phyloP scores from a whole-genome alignment of 768 basidiomycete species.

The Collybia mongolica region DNA sequence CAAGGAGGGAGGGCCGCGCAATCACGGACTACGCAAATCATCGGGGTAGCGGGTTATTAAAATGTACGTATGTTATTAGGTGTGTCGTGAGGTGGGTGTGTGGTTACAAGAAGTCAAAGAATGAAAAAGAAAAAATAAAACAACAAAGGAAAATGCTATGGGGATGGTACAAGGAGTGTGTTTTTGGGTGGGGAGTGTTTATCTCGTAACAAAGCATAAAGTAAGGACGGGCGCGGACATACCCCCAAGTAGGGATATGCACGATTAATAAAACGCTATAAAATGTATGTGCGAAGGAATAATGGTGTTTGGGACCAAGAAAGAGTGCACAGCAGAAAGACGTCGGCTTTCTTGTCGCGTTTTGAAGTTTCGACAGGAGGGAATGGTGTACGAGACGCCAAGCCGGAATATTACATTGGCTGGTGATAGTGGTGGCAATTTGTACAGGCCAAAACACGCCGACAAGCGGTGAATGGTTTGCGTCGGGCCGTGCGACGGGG shows the following conservation, averaged over 20 bases:
- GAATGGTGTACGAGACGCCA: too few species aligned
- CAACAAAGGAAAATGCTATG: neutral
- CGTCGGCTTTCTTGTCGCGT: neutral
- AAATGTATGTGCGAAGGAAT: neutral
- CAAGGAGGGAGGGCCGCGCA: neutral
- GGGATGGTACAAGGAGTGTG: constrained; percentile 1
- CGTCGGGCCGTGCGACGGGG: constrained; percentile 9
- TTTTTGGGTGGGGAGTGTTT: neutral
- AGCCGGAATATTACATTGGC: neutral
- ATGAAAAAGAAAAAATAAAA: neutral
- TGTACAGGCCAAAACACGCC: too few species aligned
- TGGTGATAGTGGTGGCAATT: neutral
- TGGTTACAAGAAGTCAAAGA: neutral
- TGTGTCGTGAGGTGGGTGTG: neutral
- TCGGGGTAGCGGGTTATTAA: neutral
- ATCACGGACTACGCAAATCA: neutral
- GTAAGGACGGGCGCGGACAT: neutral
- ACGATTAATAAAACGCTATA: neutral
- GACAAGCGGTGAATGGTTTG: neutral
- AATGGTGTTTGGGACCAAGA: neutral
- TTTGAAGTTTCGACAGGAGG: neutral
- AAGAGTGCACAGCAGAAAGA: neutral
- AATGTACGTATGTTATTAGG: too few species aligned
- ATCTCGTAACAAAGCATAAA: neutral
- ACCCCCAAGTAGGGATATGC: neutral